Base-by-base conservation (phyloP, 73 alveolate genomes). In the Tetrahymena thermophila region DNA sequence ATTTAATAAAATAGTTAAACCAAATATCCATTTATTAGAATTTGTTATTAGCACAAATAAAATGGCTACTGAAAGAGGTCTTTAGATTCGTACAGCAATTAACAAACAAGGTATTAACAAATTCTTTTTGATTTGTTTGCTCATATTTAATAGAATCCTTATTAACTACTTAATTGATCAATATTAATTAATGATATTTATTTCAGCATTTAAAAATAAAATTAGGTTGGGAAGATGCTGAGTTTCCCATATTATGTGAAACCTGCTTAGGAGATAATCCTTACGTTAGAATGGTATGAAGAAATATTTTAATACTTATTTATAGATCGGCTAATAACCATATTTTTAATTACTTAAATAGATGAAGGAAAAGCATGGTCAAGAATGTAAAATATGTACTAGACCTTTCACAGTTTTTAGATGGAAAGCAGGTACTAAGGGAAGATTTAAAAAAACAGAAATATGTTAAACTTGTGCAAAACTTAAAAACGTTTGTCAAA, bases 381-480 rank as follows among this genome's bases (percentile, higher is more conserved):
- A 96, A 85, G 99, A 99, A 96, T 99, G 99, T 94, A 98, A 98
- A 96, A 97, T 98, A 11, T 99, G 99, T 94, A 96, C 97, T 25
- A 98, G 99, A 94, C 99, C 99, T 14, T 98, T 98, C 97, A 98
- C 99, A 17, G 99, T 98, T 23, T 99, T 99, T 94, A 98, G 99
- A 93, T 99, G 99, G 99, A 99, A 98, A 94, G 99, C 99, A 85
- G 99, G 99, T 43, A 94, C 96, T 19, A 96, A 98, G 83, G 97
- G 98, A 85, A 95, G 99, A 83, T 97, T 96, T 93, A 99, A 98
- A 97, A 98, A 97, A 94, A 99, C 99, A 25, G 99, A 99, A 95
- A 97, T 99, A 28, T 99, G 99, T 94, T 97, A 98, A 58, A 98
- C 99, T n/a, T 99, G 99, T 94, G 99, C 99, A 21, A 98, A 98